Conservation (phyloP, 352 stramenopile species). For the Globisporangium cystogenes region DNA sequence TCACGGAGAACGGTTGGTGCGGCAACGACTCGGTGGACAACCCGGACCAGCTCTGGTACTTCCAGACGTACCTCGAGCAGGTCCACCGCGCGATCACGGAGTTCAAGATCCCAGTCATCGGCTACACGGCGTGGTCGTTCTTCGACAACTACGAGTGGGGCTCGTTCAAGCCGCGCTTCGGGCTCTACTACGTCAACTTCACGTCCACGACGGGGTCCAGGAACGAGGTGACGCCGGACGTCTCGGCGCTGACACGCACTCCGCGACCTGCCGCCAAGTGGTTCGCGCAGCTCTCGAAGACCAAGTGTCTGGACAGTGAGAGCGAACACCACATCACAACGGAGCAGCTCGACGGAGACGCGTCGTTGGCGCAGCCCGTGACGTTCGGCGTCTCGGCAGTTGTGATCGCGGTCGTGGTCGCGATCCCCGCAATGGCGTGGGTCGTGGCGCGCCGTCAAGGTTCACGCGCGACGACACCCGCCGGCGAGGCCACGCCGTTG, state of each 20-base stretch:
- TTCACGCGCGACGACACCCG: too few species aligned
- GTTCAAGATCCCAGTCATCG: conserved; percentile 49
- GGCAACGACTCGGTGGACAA: conserved; percentile 5
- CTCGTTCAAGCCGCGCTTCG: conserved; percentile 47
- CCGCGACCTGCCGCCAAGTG: too few species aligned
- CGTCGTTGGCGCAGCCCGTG: too few species aligned
- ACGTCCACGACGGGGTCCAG: not conserved
- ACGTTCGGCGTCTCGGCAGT: too few species aligned
- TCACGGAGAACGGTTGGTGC: conserved; percentile 8
- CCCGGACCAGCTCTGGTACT: conserved; percentile 6
- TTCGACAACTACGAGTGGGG: conserved; percentile 97
- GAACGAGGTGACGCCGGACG: not conserved
- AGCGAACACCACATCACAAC: too few species aligned
- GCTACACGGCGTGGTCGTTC: conserved; percentile 91
- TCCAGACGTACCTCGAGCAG: conserved; percentile 18
- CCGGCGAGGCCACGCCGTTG: too few species aligned
- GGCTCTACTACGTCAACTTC: conserved; percentile 49
- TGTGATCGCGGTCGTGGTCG: too few species aligned
- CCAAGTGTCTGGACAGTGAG: too few species aligned
- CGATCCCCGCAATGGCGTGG: too few species aligned
- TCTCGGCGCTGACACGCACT: conserved; percentile 5
- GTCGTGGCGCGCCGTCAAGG: too few species aligned
- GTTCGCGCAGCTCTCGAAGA: too few species aligned
- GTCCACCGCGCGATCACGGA: conserved; percentile 44
- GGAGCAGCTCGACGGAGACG: too few species aligned